A percentile compares a stretch with the other conserved stretches of the same genome.
Evolutionary conservation across 2,329 filamentous ascomycete genomes (phyloP).

Genomic region (Talaromyces amestolkiae): DNA sequence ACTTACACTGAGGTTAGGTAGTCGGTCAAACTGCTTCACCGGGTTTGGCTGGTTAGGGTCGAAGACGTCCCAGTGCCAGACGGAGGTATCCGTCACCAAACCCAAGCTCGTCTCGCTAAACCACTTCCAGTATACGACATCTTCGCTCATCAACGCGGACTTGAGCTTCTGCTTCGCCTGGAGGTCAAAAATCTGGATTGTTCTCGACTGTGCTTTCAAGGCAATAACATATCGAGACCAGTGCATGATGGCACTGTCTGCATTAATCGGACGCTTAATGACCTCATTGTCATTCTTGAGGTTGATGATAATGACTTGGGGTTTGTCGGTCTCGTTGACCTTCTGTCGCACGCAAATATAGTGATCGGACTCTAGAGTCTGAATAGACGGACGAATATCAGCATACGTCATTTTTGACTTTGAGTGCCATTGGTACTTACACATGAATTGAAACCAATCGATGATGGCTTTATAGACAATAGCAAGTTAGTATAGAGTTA

Average conservation of each 20-base stretch:
- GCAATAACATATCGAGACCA: slow-evolving; percentile 95
- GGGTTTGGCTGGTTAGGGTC: slow-evolving; percentile 75
- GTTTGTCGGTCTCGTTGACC: slow-evolving; percentile 75
- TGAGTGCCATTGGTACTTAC: slow-evolving; percentile 51
- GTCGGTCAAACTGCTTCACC: slow-evolving; percentile 91
- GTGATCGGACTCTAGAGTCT: slow-evolving; percentile 97
- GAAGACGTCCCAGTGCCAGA: slow-evolving; percentile 98
- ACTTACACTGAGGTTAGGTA: slow-evolving; percentile 80
- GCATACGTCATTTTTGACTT: slow-evolving; percentile 20
- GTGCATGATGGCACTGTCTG: slow-evolving; percentile 99
- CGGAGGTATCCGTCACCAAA: slow-evolving; percentile 82
- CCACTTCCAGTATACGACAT: slow-evolving; percentile 99
- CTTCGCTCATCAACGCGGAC: slow-evolving; percentile 93
- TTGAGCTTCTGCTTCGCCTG: slow-evolving; percentile 92
- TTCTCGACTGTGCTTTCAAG: slow-evolving; percentile 88
- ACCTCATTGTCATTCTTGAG: slow-evolving; percentile 97
- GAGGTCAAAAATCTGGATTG: slow-evolving; percentile 96
- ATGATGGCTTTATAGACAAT: slow-evolving; percentile 52
- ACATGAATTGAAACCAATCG: slow-evolving; percentile 85
- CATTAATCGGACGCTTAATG: slow-evolving; percentile 92
- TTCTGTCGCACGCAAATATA: slow-evolving; percentile 97
- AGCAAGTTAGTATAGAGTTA: slow-evolving; percentile 15
- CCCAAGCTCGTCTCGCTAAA: slow-evolving; percentile 85
- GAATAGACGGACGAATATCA: slow-evolving; percentile 26
- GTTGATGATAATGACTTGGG: slow-evolving; percentile 95